Percentiles rank a stretch among this genome's conserved stretches.
Evolutionary conservation across 2,329 filamentous ascomycete species (phyloP).

Genomic region (Verticillium tricorpus): DNA sequence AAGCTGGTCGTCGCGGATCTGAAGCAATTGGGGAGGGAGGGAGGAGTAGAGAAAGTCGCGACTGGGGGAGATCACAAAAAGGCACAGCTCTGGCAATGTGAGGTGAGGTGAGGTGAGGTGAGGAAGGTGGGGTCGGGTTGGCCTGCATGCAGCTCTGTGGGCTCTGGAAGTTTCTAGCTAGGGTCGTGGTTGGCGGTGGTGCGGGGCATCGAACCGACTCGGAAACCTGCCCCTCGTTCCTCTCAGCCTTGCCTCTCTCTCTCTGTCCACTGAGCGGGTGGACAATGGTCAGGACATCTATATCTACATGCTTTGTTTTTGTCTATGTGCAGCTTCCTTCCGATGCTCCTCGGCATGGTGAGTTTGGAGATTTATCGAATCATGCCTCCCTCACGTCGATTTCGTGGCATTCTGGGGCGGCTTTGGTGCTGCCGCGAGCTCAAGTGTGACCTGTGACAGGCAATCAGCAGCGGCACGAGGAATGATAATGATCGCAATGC

Average conservation of each 20-base stretch:
- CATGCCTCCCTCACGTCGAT: neutral
- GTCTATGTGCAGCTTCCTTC: neutral
- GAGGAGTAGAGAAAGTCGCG: neutral
- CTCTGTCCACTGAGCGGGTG: neutral
- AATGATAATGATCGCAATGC: neutral
- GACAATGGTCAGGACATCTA: neutral
- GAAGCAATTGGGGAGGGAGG: neutral
- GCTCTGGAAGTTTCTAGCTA: conserved; percentile 5
- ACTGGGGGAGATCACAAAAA: neutral
- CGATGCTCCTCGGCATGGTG: neutral
- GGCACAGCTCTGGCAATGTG: neutral
- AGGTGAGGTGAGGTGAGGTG: neutral
- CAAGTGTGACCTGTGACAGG: conserved; percentile 13
- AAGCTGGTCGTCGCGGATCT: neutral
- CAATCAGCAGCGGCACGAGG: neutral
- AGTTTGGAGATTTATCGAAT: too few relatives aligned
- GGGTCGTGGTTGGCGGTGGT: neutral
- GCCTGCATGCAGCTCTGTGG: neutral
- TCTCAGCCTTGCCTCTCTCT: neutral
- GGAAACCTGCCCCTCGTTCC: neutral
- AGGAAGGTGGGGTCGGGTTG: neutral
- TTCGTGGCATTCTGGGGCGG: neutral
- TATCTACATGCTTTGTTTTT: neutral
- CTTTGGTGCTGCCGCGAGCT: conserved; percentile 10
- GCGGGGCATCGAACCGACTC: neutral